Evolutionary conservation across 1,284 basidiomycete genomes (phyloP).

Genomic region (Ceratobasidium sp.): DNA sequence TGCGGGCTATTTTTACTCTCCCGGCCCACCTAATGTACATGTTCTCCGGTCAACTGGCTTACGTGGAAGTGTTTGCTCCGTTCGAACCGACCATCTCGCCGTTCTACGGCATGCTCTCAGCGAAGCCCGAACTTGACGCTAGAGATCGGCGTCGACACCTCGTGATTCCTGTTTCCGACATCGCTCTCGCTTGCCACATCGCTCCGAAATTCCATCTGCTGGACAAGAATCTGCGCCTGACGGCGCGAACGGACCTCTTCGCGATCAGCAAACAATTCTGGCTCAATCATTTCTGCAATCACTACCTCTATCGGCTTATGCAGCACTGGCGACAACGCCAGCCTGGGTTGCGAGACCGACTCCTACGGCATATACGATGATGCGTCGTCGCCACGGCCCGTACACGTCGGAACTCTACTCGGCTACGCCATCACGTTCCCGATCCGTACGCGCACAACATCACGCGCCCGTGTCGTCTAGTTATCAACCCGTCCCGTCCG

Average conservation of each 20-base stretch:
- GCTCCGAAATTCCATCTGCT: slow-evolving; percentile 17
- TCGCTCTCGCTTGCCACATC: slow-evolving; percentile 27
- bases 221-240: background rate
- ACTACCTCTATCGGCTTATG: slow-evolving; percentile 2
- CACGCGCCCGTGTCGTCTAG: too few relatives aligned
- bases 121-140: background rate
- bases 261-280: background rate
- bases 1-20: slow-evolving; percentile 16
- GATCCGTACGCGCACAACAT: too few relatives aligned
- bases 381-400: too few relatives aligned
- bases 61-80: slow-evolving; percentile 24
- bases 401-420: too few relatives aligned
- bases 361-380: background rate
- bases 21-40: background rate
- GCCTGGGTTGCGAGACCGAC: background rate
- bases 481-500: too few relatives aligned
- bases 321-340: slow-evolving; percentile 27
- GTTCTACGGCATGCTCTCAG: background rate
- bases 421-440: too few relatives aligned
- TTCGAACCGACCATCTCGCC: background rate
- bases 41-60: background rate
- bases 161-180: slow-evolving; percentile 23
- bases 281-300: slow-evolving; percentile 16
- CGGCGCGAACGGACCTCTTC: background rate
- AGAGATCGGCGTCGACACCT: background rate